Evolutionary conservation across 2,329 filamentous ascomycete species (phyloP), one percentile per base, ranked within the genome.

Genomic region (Escovopsis sp.): DNA sequence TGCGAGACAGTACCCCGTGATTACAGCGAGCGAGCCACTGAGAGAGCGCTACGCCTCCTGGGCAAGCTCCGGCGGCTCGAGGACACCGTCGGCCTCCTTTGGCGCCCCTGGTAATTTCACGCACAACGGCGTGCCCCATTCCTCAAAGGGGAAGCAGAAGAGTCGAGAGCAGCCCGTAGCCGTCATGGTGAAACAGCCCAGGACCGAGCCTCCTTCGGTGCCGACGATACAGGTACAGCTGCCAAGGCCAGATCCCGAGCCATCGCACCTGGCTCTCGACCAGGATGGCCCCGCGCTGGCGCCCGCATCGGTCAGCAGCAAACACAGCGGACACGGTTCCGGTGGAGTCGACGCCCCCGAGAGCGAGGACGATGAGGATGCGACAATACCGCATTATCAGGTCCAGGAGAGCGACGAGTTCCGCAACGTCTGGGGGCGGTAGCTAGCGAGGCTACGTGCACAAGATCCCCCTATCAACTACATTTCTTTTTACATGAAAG

Each of bases 1-100:
- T 30, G 36, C 36, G 4, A 29, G 10, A 12, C 39, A 91, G 84
- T 96, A 96, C 59, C 89, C 88, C 20, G 89, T 96, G 25, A 88
- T 96, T 50, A 89, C 88, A 30, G 88, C 72, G 35, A 74, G 68
- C 57, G 75, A 86, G 48, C 82, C 86, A 13, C 71, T 80, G 27
- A 71, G 77, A 43, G 81, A 88, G 45, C 72, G 81, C 47, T 83
- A 79, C 43, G 41, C 41, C 25, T 45, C 43, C 12, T 45, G 43
- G 43, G 43, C 43, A 30, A 45, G 43, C 35, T 40, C 35, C 16
- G 43, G 41, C 15, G 43, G 41, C 35, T 30, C 41, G 13, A 36
- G 43, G 5, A 40, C 42, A n/a, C 31, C 32, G 16, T 33, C 38
- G n/a, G 34, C 35, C 5, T 25, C 41, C 0, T 13, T 38, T 13